These are phyloP conservation scores for Trichoderma koningii DNA, from an alignment of 2,329 filamentous ascomycete species.

Conservation along the genomic window DNA sequence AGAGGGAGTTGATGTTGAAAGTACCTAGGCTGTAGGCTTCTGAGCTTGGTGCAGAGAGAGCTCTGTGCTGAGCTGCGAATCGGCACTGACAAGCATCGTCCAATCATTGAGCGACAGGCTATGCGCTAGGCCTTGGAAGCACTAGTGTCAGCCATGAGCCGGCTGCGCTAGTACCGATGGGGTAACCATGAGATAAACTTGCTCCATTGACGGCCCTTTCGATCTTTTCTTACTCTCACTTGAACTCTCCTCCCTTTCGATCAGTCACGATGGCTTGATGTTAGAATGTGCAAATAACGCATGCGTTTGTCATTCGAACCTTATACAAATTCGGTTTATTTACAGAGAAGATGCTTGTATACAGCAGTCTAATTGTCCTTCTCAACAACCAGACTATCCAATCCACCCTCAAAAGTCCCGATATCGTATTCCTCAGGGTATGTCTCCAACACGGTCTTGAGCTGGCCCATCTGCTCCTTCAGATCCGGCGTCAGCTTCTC, in stretches of 20 bases:
- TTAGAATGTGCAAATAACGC: background rate
- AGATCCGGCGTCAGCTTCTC: slow-evolving; percentile 81
- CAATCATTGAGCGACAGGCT: background rate
- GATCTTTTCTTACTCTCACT: too few species aligned
- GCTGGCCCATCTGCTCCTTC: slow-evolving; percentile 67
- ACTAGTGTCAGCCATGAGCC: background rate
- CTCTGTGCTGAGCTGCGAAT: background rate
- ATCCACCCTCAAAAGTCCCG: slow-evolving; percentile 71
- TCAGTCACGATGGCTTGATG: background rate
- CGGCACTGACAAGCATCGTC: too few species aligned
- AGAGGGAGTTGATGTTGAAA: background rate
- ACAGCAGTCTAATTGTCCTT: background rate
- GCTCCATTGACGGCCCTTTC: background rate
- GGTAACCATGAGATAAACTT: background rate
- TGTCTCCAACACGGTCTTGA: slow-evolving; percentile 74
- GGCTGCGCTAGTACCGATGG: background rate
- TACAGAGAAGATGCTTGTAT: background rate
- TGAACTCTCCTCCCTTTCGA: background rate
- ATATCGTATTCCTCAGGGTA: slow-evolving; percentile 95
- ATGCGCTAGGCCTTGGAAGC: background rate
- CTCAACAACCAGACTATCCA: slow-evolving; percentile 56
- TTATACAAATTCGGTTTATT: background rate
- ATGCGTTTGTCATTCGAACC: background rate
- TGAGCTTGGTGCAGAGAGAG: slow-evolving; percentile 7
- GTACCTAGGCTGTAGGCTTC: background rate